Evolutionary conservation across 2,329 filamentous ascomycete species (phyloP).

Genomic region (Phaeophleospora eucalypticola): DNA sequence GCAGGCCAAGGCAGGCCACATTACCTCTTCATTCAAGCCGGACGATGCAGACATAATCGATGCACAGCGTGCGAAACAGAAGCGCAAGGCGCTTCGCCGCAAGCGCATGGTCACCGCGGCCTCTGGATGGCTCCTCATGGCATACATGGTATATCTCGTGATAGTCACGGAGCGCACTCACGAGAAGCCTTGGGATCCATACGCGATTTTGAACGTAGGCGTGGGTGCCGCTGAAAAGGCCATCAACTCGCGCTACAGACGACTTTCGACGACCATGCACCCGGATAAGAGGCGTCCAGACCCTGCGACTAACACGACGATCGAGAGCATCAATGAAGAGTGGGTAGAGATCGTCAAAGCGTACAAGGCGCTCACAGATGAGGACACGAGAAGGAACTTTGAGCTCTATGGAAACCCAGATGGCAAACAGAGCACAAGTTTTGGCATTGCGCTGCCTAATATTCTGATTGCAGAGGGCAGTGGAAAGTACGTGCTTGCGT

Average conservation of each 20-base stretch:
- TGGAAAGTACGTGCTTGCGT: conserved; percentile 87
- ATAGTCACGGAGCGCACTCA: conserved; percentile 66
- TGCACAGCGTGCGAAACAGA: conserved; percentile 76
- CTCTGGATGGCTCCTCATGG: conserved; percentile 77
- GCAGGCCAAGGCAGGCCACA: conserved; percentile 75
- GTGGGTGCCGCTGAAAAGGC: conserved; percentile 80
- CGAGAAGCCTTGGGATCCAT: conserved; percentile 90
- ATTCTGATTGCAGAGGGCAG: conserved; percentile 90
- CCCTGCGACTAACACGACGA: conserved; percentile 79
- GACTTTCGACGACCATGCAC: conserved; percentile 78
- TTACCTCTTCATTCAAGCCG: conserved; percentile 75
- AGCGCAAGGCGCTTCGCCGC: conserved; percentile 81
- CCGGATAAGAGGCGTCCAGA: conserved; percentile 90
- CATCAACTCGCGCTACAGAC: conserved; percentile 89
- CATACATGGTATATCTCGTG: conserved; percentile 89
- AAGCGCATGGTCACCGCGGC: conserved; percentile 77
- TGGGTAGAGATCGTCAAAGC: conserved; percentile 97
- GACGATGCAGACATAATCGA: conserved; percentile 81
- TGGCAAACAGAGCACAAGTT: conserved; percentile 96
- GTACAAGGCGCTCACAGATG: conserved; percentile 95
- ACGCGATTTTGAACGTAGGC: conserved; percentile 84
- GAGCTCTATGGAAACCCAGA: conserved; percentile 94
- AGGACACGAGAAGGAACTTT: conserved; percentile 95
- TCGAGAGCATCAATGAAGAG: conserved; percentile 75
- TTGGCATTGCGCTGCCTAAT: conserved; percentile 91